Base-by-base conservation (phyloP, 768 basidiomycete genomes). In the Suillus weaverae region DNA sequence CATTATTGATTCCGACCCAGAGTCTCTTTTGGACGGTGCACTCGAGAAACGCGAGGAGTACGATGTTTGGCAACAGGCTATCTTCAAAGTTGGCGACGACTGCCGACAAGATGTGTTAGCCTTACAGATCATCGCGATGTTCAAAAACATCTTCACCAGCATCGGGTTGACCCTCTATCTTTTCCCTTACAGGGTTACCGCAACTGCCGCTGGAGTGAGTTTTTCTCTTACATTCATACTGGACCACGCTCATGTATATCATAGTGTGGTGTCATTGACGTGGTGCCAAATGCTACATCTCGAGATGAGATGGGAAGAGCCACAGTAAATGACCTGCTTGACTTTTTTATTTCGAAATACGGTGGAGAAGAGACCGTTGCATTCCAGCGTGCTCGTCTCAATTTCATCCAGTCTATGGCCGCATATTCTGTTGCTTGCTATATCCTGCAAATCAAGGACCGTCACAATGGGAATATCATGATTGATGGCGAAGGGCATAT, bases 381-480 rank as follows among this genome's bases (percentile, higher is more conserved):
- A 56, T 99, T 99, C 81, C 96, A 98, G 74, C 85, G 86, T 67
- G 97, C 97, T 51, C 89, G 95, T 20, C 82, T 92, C 67, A 97
- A 98, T 77, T 99, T 99, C 74, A 94, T 99, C 64, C 96, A 97
- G 74, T 97, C 95, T 2, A 99, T 99, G 97, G 97, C 97, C 0
- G 97, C 95, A 11, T 99, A 99, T 77, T 99, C 97, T 38, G 90
- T 99, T 32, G 94, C 95, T 9, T 99, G 97, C 76, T 99, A 97
- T 75, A 95, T 99, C 69, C 78, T 99, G 51, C 97, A 99, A 77
- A 96, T 99, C 80, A 99, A 99, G 79, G 97, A 99, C 74, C 81
- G 97, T 44, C 97, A 99, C 76, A 99, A 99, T 72, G 97, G 97
- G 35, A 99, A 99, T 75, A 99, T 99, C 74, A 98, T 99, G 97